Base-by-base conservation (phyloP, 2,329 filamentous ascomycete genomes). In the Fusarium nisikadoi region DNA sequence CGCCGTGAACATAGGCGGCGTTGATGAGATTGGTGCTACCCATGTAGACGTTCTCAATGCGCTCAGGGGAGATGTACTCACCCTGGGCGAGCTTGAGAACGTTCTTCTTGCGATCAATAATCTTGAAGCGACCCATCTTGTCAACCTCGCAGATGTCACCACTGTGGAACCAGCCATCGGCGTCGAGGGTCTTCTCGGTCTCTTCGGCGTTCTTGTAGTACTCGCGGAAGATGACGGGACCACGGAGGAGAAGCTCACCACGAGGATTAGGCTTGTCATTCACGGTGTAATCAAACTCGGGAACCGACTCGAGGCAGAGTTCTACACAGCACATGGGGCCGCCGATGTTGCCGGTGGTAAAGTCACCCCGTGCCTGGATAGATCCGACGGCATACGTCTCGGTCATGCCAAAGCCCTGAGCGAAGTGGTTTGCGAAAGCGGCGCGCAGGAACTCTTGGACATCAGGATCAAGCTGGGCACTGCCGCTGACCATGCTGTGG, bases 71-170 rank as follows among this genome's bases (percentile, higher is more conserved):
- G 78, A 99, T 94, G 84, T 99, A 99, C 84, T 99, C 96, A 81
- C 96, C 96, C 83, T 99, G 96, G 0, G 95, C 92, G 62, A 99
- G 90, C 88, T 99, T 99, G 80, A 99, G 90, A n/a, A 99, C 94
- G 83, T 98, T 98, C 92, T 99, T 99, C 84, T 94, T 92, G 77
- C 96, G 94, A 83, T 99, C 96, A 77, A 99, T 92, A 82, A 99
- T 97, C 82, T 90, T 91, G 86, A 98, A 92, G 68, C 95, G 93
- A 70, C 96, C 96, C 79, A 93, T 83, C 74, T 91, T 90, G 82
- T 99, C 96, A 29, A 99, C 87, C 72, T 91, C 89, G 78, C 91
- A 94, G 73, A 99, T 95, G 78, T 99, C 96, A 61, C 96, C 96
- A 1, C 94, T 98, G 80, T 93, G 93, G 89, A 99, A 98, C 96